Percentiles rank a stretch among this genome's conserved stretches.
Evolutionary conservation across 2,329 filamentous ascomycete species (phyloP).

Genomic region (Aspergillus ruber): DNA sequence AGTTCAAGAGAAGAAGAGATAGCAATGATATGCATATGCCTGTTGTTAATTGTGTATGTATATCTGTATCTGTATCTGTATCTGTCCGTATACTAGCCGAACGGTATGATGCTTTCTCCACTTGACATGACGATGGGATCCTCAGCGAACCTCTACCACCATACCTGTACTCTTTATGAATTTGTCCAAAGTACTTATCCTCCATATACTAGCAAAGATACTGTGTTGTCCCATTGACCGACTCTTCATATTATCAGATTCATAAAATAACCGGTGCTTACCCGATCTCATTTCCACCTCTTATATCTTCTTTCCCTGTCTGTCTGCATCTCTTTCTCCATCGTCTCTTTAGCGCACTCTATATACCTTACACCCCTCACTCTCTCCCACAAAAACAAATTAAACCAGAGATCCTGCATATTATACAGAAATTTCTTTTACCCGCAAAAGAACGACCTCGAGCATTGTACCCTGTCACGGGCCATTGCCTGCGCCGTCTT

Average conservation of each 20-base stretch:
- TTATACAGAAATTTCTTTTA: no score
- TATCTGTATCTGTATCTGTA: neutral
- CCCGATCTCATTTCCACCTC: neutral
- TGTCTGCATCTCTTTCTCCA: neutral
- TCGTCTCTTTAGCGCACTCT: no score
- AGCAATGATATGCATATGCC: neutral
- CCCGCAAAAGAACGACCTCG: no score
- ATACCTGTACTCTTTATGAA: slow-evolving; percentile 8
- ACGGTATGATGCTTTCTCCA: neutral
- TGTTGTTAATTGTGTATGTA: neutral
- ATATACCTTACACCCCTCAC: no score
- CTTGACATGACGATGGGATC: neutral
- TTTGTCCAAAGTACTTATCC: neutral
- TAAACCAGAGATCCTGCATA: no score
- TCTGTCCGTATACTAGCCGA: neutral
- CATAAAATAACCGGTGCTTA: neutral
- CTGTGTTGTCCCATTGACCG: no score
- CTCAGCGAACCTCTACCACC: slow-evolving; percentile 4
- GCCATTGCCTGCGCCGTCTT: slow-evolving; percentile 9
- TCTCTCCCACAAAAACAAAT: no score
- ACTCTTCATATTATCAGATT: neutral
- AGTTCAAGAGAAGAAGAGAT: no score
- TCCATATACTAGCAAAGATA: neutral
- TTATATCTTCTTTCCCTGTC: neutral
- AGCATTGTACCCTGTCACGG: slow-evolving; percentile 8